Evolutionary conservation across 768 basidiomycete genomes (phyloP).

Genomic region (Mycena leptocephala): DNA sequence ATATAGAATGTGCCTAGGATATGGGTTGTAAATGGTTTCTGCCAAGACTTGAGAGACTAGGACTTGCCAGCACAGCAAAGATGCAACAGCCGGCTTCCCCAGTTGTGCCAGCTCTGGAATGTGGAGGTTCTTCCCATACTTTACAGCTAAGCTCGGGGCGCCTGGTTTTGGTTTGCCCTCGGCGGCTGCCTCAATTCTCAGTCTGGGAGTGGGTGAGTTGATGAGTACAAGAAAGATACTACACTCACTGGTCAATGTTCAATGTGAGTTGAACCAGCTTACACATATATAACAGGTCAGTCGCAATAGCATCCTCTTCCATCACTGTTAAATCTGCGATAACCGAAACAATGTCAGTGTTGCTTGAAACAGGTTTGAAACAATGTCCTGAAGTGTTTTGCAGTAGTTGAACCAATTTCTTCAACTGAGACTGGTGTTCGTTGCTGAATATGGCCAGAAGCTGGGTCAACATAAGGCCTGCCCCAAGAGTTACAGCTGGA

Average conservation of each 20-base stretch:
- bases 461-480: neutral
- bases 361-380: neutral
- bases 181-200: neutral
- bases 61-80: neutral
- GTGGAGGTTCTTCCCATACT: neutral
- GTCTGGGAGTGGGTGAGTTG: neutral
- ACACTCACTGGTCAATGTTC: slow-evolving; percentile 3
- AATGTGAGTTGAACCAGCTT: neutral
- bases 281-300: slow-evolving; percentile 2
- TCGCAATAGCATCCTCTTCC: neutral
- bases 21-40: too few species aligned
- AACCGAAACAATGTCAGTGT: neutral
- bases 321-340: neutral
- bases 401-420: neutral
- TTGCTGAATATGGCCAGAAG: neutral
- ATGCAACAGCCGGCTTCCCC: neutral
- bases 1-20: neutral
- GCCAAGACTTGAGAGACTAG: too few species aligned
- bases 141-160: neutral
- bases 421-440: neutral
- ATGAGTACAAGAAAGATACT: neutral
- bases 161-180: neutral
- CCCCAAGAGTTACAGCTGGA: neutral
- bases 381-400: neutral
- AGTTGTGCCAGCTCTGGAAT: neutral